Base-by-base conservation (phyloP, 2,329 filamentous ascomycete genomes). In the Venturia pyrina region DNA sequence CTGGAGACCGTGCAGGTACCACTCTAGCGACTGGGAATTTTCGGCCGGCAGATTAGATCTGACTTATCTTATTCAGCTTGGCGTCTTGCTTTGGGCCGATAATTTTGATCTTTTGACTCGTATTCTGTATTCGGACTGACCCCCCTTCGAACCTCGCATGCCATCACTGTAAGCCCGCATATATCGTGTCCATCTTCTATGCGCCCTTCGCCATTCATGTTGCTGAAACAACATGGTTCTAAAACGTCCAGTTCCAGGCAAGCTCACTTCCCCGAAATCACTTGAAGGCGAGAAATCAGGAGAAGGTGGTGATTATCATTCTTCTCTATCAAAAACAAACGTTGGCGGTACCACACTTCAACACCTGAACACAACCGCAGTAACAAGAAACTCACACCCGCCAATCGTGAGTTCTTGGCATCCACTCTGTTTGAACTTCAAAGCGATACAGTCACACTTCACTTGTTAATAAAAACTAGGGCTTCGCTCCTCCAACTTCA, bases 1-100 rank as follows among this genome's bases (percentile, higher is more conserved):
- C 71, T 87, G n/a, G 76, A 78, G 41, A 78, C 79, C 64, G 78
- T 87, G 7, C 84, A 87, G 67, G 79, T 79, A 32, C 85, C 85
- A 28, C 70, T 87, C 40, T 85, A 70, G 24, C 48, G 1, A 28
- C 32, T 15, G 21, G 28, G 13, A 53, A 53, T 28, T 15, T 6
- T 5, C 48, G 11, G 17, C 21, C 48, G 5, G 2, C 5, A 7
- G 11, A n/a, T 53, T 13, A 8, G 7, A 28, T 7, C 10, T 28
- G 24, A 7, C 6, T 24, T 21, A 8, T 48, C 19, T 2, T 48
- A 21, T 5, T 28, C 48, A 15, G 48, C 2, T 3, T 2, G 28
- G 28, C 28, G 2, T 28, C 28, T 28, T 28, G 4, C 28, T 28
- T 4, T 28, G 28, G 28, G 28, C 28, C 28, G 28, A 28, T 28